A percentile compares a stretch with the other conserved stretches of the same genome.
Conservation (phyloP, 176 grass and related monocot species). For the Otatea glauca region DNA sequence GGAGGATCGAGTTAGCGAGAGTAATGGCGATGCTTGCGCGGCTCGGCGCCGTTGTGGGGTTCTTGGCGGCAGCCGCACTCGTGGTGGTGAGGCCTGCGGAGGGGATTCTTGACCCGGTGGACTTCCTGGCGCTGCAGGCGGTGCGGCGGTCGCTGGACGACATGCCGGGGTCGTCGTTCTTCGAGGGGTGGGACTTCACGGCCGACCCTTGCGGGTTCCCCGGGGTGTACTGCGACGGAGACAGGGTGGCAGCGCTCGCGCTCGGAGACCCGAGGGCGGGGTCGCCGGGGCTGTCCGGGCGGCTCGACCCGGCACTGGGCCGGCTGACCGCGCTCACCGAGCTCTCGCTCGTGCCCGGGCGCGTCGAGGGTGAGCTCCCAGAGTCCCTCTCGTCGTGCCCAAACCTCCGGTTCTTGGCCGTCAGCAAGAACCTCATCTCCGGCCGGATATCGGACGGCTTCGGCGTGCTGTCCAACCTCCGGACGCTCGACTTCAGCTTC, state of each 20-base stretch:
- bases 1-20: neutral
- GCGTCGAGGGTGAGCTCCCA: conserved; percentile 70
- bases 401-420: conserved; percentile 77
- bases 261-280: conserved; percentile 87
- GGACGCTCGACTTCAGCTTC: conserved; percentile 93
- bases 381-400: conserved; percentile 50
- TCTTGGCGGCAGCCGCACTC: conserved; percentile 34
- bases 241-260: conserved; percentile 66
- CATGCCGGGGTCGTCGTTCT: conserved; percentile 89
- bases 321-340: conserved; percentile 69
- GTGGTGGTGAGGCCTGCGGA: conserved; percentile 23
- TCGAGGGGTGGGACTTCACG: conserved; percentile 88
- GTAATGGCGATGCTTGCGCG: conserved; percentile 6
- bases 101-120: conserved; percentile 76
- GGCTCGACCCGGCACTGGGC: conserved; percentile 71
- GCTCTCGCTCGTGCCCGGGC: conserved; percentile 85
- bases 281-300: conserved; percentile 70
- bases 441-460: conserved; percentile 64
- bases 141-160: conserved; percentile 79
- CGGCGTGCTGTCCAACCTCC: conserved; percentile 63
- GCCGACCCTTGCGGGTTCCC: conserved; percentile 82
- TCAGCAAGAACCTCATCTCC: conserved; percentile 93
- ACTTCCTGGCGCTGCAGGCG: conserved; percentile 90
- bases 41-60: conserved; percentile 32
- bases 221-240: conserved; percentile 72